Conservation (phyloP, 2,329 filamentous ascomycete species). For the Leptographium procerum region DNA sequence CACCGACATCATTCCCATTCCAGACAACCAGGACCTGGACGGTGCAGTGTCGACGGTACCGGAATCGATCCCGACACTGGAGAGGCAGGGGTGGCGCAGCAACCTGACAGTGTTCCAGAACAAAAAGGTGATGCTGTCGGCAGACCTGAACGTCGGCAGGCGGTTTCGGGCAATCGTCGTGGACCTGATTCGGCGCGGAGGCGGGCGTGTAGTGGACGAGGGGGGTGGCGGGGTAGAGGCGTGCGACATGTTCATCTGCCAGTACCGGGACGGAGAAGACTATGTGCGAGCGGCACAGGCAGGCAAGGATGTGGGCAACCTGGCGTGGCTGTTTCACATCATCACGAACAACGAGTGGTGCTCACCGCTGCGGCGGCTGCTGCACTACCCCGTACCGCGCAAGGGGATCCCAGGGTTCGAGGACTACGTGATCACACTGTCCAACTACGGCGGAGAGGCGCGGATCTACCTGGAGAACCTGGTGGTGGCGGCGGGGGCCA, state of each 20-base stretch:
- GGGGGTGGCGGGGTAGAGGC: slow-evolving; percentile 42
- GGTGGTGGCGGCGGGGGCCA: slow-evolving; percentile 69
- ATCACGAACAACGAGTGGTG: slow-evolving; percentile 86
- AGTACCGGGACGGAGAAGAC: slow-evolving; percentile 69
- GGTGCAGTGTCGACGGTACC: slow-evolving; percentile 49
- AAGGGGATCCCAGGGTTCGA: slow-evolving; percentile 71
- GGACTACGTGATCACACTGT: slow-evolving; percentile 70
- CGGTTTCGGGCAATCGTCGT: slow-evolving; percentile 57
- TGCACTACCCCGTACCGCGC: slow-evolving; percentile 81
- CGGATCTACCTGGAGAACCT: slow-evolving; percentile 89
- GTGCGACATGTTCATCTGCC: slow-evolving; percentile 77
- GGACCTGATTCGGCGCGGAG: slow-evolving; percentile 59
- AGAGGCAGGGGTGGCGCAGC: slow-evolving; percentile 24
- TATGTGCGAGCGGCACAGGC: slow-evolving; percentile 67
- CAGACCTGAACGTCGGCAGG: slow-evolving; percentile 59
- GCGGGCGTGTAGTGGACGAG: slow-evolving; percentile 51
- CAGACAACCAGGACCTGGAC: slow-evolving; percentile 47
- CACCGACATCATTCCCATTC: slow-evolving; percentile 23
- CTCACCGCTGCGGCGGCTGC: slow-evolving; percentile 65
- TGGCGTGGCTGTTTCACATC: slow-evolving; percentile 88
- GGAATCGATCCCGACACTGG: slow-evolving; percentile 29
- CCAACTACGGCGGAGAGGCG: slow-evolving; percentile 93
- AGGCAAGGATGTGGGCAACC: slow-evolving; percentile 77
- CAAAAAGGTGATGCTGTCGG: slow-evolving; percentile 65
- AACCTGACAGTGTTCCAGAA: slow-evolving; percentile 64